Evolutionary conservation across 2,329 filamentous ascomycete genomes (phyloP), one percentile per base, ranked within the genome.

Genomic region (Cytospora leucostoma): DNA sequence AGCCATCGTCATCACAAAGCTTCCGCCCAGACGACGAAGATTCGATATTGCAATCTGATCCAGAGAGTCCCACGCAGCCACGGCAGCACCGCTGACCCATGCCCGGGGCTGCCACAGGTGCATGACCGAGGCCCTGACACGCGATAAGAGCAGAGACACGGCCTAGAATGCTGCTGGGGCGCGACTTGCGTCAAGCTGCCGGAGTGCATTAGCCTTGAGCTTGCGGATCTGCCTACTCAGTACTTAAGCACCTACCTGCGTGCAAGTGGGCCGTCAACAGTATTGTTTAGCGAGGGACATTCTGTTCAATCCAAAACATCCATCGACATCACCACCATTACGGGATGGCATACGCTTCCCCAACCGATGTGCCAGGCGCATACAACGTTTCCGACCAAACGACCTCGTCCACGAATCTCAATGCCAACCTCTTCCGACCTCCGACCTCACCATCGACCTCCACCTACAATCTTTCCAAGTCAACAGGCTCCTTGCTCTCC

Each of bases 401-500:
- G 44, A 63, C 63, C 7, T 37, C 71, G 32, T 61, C 66, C 8
- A 68, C 72, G 19, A 61, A 69, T 4, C 69, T 76, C 3, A 74
- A 71, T 58, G 70, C 74, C 27, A 68, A 72, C 61, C 67, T 76
- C 44, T 75, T 74, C 60, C 72, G 71, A 2, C 74, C 74, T 10
- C 74, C 74, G 1, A 63, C 64, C 11, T 72, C 73, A 1, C 70
- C 72, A 1, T 69, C 71, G 0, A 58, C 68, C 0, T 72, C 67
- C 2, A 56, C 61, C 7, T 69, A 72, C 54, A 73, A 73, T 61
- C 63, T 75, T 56, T 71, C 66, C 61, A 73, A 71, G 53, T 79
- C 78, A 0, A 76, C 74, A 6, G 73, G 73, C 38, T 78, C 75
- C 63, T 65, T 78, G n/a, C 73, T 74, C 57, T 76, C 78, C 1